Conservation (phyloP, 75 land plant species). For the Cryptomeria japonica region DNA sequence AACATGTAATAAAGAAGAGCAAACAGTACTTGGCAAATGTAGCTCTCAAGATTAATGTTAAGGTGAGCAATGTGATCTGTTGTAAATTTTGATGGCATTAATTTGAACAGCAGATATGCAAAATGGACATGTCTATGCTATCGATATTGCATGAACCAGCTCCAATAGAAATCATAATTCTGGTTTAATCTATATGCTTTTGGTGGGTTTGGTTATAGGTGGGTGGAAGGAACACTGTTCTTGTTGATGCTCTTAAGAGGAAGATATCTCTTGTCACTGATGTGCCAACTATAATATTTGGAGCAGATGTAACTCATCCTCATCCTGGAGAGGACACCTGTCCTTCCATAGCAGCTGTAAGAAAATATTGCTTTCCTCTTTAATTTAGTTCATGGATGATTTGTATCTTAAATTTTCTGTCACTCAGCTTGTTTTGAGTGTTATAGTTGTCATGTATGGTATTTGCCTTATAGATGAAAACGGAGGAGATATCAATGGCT, state of each 20-base stretch:
- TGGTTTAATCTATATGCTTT: neutral
- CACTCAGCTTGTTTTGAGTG: neutral
- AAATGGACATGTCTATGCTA: neutral
- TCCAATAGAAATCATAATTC: neutral
- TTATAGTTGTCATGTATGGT: neutral
- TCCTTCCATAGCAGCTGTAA: constrained; percentile 96
- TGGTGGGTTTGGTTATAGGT: constrained; percentile 32
- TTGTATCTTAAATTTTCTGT: neutral
- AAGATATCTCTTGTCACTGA: constrained; percentile 88
- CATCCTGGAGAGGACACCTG: constrained; percentile 96
- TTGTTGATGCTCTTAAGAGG: constrained; percentile 75
- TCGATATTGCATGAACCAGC: neutral
- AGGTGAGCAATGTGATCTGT: constrained; percentile 37
- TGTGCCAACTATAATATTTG: constrained; percentile 89
- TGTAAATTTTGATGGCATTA: neutral
- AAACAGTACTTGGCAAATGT: constrained; percentile 94
- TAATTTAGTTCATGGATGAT: neutral
- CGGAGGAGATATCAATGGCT: neutral
- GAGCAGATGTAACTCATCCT: constrained; percentile 98
- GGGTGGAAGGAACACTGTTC: constrained; percentile 89
- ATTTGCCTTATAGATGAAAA: neutral
- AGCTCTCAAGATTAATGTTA: constrained; percentile 90
- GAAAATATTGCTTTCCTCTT: neutral
- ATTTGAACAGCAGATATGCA: neutral
- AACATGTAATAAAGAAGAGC: constrained; percentile 80